Evolutionary conservation across 106 monocot species (phyloP).

Genomic region (Hemerocallis citrina): DNA sequence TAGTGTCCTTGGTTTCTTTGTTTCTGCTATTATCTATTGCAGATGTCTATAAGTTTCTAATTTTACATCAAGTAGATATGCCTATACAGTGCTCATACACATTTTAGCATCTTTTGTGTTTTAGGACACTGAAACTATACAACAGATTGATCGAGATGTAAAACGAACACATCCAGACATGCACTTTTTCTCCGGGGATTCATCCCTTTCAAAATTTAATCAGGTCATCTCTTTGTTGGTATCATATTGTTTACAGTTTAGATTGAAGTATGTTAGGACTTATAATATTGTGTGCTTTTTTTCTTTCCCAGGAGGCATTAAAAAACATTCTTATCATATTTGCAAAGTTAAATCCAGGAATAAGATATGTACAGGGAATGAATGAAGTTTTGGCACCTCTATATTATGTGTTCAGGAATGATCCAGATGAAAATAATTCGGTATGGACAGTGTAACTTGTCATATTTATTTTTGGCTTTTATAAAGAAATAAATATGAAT

Average conservation of each 20-base stretch:
- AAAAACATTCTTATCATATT: constrained; percentile 77
- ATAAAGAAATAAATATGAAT: not conserved
- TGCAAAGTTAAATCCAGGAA: constrained; percentile 93
- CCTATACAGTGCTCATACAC: not conserved
- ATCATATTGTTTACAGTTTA: not conserved
- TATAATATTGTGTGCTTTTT: constrained; percentile 2
- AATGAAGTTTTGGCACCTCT: constrained; percentile 96
- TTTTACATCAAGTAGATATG: not conserved
- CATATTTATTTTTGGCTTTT: not conserved
- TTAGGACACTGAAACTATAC: constrained; percentile 76
- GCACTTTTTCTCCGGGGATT: constrained; percentile 83
- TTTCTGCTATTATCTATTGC: not conserved
- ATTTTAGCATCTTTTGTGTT: not conserved
- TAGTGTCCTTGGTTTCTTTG: not conserved
- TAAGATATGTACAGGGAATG: constrained; percentile 99
- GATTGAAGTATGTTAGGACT: not conserved
- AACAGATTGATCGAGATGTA: constrained; percentile 95
- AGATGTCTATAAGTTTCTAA: not conserved
- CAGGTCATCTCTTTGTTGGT: constrained; percentile 34
- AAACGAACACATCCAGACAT: constrained; percentile 89
- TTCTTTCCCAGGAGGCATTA: constrained; percentile 72
- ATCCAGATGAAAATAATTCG: constrained; percentile 60
- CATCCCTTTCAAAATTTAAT: constrained; percentile 69
- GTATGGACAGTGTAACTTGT: constrained; percentile 34
- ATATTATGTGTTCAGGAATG: constrained; percentile 82